Evolutionary conservation across 257 asterid genomes (phyloP).

Genomic region (Solanum ossicruentum): DNA sequence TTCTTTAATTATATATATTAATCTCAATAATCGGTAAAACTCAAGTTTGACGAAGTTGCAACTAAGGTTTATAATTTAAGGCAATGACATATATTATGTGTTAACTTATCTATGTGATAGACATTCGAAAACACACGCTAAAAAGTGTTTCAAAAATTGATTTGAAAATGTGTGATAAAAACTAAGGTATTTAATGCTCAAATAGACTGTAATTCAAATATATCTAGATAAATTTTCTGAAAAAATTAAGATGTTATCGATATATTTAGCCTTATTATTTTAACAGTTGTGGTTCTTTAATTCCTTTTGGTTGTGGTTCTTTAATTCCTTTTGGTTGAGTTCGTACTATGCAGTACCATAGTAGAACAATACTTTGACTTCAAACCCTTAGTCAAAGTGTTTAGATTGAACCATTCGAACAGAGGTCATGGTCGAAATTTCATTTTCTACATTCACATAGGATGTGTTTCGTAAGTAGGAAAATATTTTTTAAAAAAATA

Average conservation of each 20-base stretch:
- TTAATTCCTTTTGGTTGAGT: not conserved
- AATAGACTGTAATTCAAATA: accelerated
- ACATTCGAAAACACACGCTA: not conserved
- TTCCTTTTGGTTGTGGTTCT: not conserved
- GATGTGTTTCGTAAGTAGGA: too few relatives aligned
- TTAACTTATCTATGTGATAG: not conserved
- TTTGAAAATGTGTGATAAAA: not conserved
- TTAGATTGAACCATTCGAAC: constrained; percentile 10
- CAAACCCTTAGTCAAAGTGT: constrained; percentile 18
- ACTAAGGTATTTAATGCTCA: not conserved
- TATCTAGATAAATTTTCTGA: not conserved
- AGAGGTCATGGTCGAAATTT: constrained; percentile 10
- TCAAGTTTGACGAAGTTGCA: not conserved
- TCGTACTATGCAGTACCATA: not conserved
- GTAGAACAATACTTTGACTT: constrained; percentile 18
- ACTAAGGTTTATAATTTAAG: not conserved
- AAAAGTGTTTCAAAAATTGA: not conserved
- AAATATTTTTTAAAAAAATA: too few relatives aligned
- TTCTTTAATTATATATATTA: not conserved
- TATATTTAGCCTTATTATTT: not conserved
- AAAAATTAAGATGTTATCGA: not conserved
- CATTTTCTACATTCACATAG: not conserved
- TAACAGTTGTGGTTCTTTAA: not conserved
- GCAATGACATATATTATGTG: not conserved
- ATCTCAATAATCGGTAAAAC: not conserved